phyloP scores from a whole-genome alignment of 495 filamentous ascomycete species.

The Aspergillus affinis region DNA sequence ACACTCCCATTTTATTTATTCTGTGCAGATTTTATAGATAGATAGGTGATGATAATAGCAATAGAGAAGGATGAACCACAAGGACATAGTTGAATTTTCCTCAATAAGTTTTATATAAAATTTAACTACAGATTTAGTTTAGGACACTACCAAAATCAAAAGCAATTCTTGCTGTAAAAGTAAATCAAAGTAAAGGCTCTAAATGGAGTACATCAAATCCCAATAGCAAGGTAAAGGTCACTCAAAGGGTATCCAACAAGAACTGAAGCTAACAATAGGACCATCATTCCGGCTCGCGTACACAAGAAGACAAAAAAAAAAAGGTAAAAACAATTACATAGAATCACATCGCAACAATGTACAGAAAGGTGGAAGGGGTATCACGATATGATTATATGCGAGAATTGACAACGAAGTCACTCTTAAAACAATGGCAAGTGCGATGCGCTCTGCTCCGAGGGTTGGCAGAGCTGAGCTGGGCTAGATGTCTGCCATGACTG shows the following conservation, averaged over 20 bases:
- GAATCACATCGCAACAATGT: not conserved
- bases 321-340: constrained; percentile 15
- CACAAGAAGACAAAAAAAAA: constrained; percentile 11
- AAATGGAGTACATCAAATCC: not conserved
- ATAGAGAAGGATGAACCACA: too few relatives aligned
- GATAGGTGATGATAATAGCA: too few relatives aligned
- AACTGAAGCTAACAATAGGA: constrained; percentile 12
- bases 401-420: too few relatives aligned
- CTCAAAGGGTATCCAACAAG: constrained; percentile 27
- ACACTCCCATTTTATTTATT: too few relatives aligned
- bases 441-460: not conserved
- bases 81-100: too few relatives aligned
- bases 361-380: not conserved
- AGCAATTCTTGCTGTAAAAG: not conserved
- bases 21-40: too few relatives aligned
- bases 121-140: too few relatives aligned
- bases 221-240: constrained; percentile 13
- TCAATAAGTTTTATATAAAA: too few relatives aligned
- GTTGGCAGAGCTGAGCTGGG: not conserved
- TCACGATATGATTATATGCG: not conserved
- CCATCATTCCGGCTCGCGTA: not conserved
- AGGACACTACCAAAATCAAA: too few relatives aligned
- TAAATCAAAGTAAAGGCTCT: not conserved
- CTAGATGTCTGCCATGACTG: constrained; percentile 54
- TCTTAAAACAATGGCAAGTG: not conserved